Percentiles rank a stretch among this genome's conserved stretches.
phyloP scores from a whole-genome alignment of 148 eudicot species.

The Gaultheria prostrata region DNA sequence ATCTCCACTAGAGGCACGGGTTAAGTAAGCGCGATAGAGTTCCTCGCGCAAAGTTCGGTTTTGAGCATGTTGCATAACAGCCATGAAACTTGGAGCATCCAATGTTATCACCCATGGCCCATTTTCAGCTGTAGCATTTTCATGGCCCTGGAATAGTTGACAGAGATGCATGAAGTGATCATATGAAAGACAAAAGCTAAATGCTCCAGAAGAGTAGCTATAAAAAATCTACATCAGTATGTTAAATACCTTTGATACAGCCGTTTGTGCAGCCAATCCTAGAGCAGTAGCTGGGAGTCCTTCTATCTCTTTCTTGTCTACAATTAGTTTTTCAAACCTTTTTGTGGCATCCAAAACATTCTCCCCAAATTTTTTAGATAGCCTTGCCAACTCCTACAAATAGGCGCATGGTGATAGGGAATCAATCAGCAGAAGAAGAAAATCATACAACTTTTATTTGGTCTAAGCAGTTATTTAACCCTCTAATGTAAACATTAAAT shows the following conservation, averaged over 20 bases:
- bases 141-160: constrained; percentile 67
- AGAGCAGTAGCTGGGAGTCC: constrained; percentile 91
- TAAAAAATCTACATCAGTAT: neutral
- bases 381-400: constrained; percentile 75
- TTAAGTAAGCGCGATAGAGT: constrained; percentile 82
- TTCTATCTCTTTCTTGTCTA: constrained; percentile 85
- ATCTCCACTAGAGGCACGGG: constrained; percentile 96
- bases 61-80: constrained; percentile 93
- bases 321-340: constrained; percentile 83
- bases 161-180: constrained; percentile 9
- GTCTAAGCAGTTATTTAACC: neutral
- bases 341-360: constrained; percentile 96
- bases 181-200: constrained; percentile 13
- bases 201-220: constrained; percentile 2
- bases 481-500: neutral
- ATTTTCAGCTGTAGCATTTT: constrained; percentile 85
- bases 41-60: constrained; percentile 90
- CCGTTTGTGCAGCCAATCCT: constrained; percentile 95
- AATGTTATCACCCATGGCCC: constrained; percentile 97
- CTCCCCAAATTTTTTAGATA: constrained; percentile 83
- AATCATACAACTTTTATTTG: neutral
- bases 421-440: neutral
- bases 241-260: constrained; percentile 70
- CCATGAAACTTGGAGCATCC: constrained; percentile 84
- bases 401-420: neutral